phyloP scores from a whole-genome alignment of 768 basidiomycete species.

The Phallus indusiatus region DNA sequence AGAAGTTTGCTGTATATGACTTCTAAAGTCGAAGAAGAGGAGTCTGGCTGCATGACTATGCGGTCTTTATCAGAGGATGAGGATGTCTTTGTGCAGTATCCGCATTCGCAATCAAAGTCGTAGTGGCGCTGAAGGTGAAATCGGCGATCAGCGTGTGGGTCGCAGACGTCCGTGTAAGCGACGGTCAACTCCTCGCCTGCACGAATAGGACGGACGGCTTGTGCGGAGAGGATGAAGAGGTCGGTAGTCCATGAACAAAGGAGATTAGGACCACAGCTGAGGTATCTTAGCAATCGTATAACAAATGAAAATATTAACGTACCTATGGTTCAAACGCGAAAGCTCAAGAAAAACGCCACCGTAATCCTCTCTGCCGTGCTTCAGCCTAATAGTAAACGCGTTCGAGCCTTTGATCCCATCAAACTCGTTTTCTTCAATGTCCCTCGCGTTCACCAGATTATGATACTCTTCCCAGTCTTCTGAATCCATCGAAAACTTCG shows the following conservation, averaged over 20 bases:
- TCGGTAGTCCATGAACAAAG: background rate
- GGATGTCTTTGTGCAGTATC: background rate
- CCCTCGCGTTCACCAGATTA: too few species aligned
- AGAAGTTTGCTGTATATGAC: too few species aligned
- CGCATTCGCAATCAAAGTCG: background rate
- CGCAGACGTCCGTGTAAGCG: background rate
- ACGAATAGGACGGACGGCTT: background rate
- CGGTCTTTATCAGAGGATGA: too few species aligned
- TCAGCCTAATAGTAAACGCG: background rate
- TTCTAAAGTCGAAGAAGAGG: too few species aligned
- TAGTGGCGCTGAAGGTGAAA: background rate
- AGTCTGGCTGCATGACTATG: too few species aligned
- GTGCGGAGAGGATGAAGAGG: background rate
- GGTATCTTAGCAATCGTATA: too few species aligned
- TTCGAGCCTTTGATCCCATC: background rate
- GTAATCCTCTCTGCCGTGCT: background rate
- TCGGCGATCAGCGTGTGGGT: background rate
- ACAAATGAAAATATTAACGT: too few species aligned
- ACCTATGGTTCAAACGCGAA: background rate
- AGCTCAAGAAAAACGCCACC: background rate
- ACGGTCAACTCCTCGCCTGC: background rate
- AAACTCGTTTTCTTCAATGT: too few species aligned
- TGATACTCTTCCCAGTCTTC: too few species aligned
- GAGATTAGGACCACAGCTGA: background rate
- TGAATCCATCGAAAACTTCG: too few species aligned